phyloP scores from a whole-genome alignment of 1,284 basidiomycete genomes.

The Apiotrichum siamense region DNA sequence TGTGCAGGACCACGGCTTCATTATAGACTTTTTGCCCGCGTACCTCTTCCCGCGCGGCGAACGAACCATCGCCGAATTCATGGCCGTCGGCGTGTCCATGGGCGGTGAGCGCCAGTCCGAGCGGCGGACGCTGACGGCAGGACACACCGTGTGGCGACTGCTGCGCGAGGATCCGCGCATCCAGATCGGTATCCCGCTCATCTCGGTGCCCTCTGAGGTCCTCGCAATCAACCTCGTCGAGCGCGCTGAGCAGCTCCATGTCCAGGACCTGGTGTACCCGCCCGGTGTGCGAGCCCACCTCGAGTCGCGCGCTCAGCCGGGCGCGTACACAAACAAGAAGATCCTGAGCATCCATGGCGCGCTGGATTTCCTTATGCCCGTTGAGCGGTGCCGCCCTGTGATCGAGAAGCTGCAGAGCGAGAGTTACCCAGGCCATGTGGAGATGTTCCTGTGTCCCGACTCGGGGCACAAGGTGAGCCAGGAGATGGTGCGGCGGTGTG shows the following conservation, averaged over 20 bases:
- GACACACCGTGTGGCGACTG: slow-evolving; percentile 4
- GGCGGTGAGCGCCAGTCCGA: slow-evolving; percentile 39
- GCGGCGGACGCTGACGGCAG: slow-evolving; percentile 15
- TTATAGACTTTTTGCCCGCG: slow-evolving; percentile 72
- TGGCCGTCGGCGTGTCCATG: slow-evolving; percentile 51
- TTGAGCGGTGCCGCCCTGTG: slow-evolving; percentile 2
- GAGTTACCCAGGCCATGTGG: slow-evolving; percentile 1
- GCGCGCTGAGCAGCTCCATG: slow-evolving; percentile 39
- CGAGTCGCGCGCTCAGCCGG: slow-evolving; percentile 49
- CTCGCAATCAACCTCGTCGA: slow-evolving; percentile 55
- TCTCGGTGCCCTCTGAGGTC: slow-evolving; percentile 62
- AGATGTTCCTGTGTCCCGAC: background rate
- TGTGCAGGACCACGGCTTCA: slow-evolving; percentile 65
- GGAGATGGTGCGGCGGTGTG: slow-evolving; percentile 4
- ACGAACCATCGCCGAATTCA: slow-evolving; percentile 60
- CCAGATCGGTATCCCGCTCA: slow-evolving; percentile 66
- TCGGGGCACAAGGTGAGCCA: slow-evolving; percentile 3
- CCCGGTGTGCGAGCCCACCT: slow-evolving; percentile 50
- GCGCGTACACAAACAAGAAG: slow-evolving; percentile 60
- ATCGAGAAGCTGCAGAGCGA: background rate
- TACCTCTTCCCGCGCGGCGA: slow-evolving; percentile 70
- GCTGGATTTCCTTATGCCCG: slow-evolving; percentile 41
- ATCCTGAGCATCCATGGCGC: slow-evolving; percentile 61
- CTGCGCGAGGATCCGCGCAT: slow-evolving; percentile 61
- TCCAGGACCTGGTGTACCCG: slow-evolving; percentile 55